Base-by-base conservation (phyloP, 805 yeast species). In the Candida pseudofarinosa region DNA sequence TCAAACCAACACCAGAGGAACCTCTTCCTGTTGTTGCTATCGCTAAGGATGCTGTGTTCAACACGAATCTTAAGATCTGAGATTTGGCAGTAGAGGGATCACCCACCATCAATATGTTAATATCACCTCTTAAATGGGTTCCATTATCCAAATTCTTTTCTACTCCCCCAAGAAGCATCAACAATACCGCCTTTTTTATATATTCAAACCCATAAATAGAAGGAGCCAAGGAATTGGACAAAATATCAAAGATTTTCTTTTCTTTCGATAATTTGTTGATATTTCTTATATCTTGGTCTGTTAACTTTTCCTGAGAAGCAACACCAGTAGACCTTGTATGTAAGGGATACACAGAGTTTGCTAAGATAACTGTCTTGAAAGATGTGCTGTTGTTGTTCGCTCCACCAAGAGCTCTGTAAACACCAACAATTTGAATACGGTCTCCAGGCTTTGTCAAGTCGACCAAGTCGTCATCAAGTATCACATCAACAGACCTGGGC, bases 11-110 rank as follows among this genome's bases (percentile, higher is more conserved):
- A 63, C 99, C 99, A 1, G 98, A 90, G n/a, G 98, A 91, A 49
- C 99, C 99, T 63, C 96, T 82, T 72, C 99, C 99, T 0, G 99
- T 93, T 1, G 99, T 93, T 19, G 98, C 97, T 53, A 93, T 89
- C 3, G 98, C 98, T 53, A 93, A 72, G 1, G 95, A 74, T 1
- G 99, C 99, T 1, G 98, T 91, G 61, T 91, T 93, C 48, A 93
- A 73, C 15, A 93, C 98, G 59, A 93, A 91, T 51, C 98, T 77
- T 49, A 93, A 76, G 71, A 93, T 83, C 69, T 93, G 99, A 3
- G 97, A 90, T 64, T 93, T 93, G 19, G 99, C 98, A 14, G 99
- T 93, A 6, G 97, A 88, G 12, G 99, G 99, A 63, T 93, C 99
- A 68, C 99, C 99, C 33, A 93, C 97, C 95, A 93, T 86, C 40